A percentile compares a stretch with the other conserved stretches of the same genome.
These are phyloP conservation scores for Suillus americanus DNA, from an alignment of 768 basidiomycete genomes.

Conservation along the genomic window DNA sequence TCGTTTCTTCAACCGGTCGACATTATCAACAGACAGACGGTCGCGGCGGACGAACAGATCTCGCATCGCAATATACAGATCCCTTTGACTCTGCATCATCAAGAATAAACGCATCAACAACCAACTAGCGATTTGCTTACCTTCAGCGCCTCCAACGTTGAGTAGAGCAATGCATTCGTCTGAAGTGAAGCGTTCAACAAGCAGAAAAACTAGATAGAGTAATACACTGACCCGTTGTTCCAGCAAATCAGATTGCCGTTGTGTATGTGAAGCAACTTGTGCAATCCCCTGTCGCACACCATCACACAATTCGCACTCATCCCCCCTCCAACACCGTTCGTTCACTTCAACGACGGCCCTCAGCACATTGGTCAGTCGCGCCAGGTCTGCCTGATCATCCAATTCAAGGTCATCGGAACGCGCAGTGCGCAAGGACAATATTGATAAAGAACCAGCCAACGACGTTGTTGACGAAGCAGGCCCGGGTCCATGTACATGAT, in stretches of 20 bases:
- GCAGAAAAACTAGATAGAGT: not conserved
- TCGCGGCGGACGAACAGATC: slow-evolving; percentile 88
- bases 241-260: slow-evolving; percentile 70
- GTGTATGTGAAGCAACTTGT: slow-evolving; percentile 64
- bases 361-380: slow-evolving; percentile 80
- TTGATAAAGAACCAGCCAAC: slow-evolving; percentile 17
- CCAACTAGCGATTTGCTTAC: slow-evolving; percentile 35
- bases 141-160: slow-evolving; percentile 77
- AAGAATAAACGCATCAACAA: slow-evolving; percentile 12
- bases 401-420: slow-evolving; percentile 25
- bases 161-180: slow-evolving; percentile 63
- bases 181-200: slow-evolving; percentile 26
- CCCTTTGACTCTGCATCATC: slow-evolving; percentile 62
- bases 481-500: slow-evolving; percentile 30
- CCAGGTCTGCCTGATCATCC: slow-evolving; percentile 71
- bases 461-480: slow-evolving; percentile 18
- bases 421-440: slow-evolving; percentile 11
- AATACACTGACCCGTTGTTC: slow-evolving; percentile 64
- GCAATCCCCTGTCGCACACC: slow-evolving; percentile 75
- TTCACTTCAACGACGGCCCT: slow-evolving; percentile 77
- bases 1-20: slow-evolving; percentile 84
- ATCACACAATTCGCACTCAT: slow-evolving; percentile 75
- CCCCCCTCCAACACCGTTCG: slow-evolving; percentile 80
- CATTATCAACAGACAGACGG: slow-evolving; percentile 84
- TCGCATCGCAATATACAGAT: slow-evolving; percentile 83